phyloP scores from a whole-genome alignment of 1,284 basidiomycete genomes.

The Flammula alnicola region DNA sequence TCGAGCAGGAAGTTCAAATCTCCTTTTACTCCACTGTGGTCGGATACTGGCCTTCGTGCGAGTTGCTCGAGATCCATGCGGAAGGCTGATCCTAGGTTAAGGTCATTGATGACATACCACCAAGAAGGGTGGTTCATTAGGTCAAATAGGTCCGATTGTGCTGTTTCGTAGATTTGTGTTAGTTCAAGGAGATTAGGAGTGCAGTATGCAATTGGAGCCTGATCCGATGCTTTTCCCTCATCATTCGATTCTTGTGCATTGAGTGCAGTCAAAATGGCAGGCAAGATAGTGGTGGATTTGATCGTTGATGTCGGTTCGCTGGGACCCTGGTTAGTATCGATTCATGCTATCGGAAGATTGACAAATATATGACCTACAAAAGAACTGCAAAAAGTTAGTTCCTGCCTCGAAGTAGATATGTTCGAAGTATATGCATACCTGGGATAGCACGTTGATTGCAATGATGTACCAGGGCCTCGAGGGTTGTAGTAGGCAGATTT shows the following conservation, averaged over 20 bases:
- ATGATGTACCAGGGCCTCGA: constrained; percentile 57
- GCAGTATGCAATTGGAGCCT: constrained; percentile 64
- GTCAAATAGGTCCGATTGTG: constrained; percentile 47
- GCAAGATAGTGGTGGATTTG: constrained; percentile 77
- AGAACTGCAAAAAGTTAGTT: constrained; percentile 45
- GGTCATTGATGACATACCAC: constrained; percentile 68
- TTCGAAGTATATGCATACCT: constrained; percentile 43
- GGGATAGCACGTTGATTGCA: constrained; percentile 50
- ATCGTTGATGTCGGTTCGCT: constrained; percentile 88
- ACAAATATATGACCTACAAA: constrained; percentile 50
- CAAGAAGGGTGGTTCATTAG: constrained; percentile 59
- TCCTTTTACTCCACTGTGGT: constrained; percentile 43
- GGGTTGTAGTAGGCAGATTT: constrained; percentile 66
- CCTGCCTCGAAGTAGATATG: neutral
- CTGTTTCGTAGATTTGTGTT: constrained; percentile 62
- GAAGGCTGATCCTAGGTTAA: constrained; percentile 67
- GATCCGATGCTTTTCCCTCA: constrained; percentile 15
- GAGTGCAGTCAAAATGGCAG: constrained; percentile 53
- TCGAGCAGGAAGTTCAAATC: constrained; percentile 66
- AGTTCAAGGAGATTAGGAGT: constrained; percentile 87
- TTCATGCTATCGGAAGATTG: neutral
- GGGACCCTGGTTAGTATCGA: neutral
- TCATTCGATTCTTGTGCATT: no score
- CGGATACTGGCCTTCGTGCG: constrained; percentile 47
- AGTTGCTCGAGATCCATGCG: constrained; percentile 68